Evolutionary conservation across 768 basidiomycete genomes (phyloP).

Genomic region (Gyrodon lividus): DNA sequence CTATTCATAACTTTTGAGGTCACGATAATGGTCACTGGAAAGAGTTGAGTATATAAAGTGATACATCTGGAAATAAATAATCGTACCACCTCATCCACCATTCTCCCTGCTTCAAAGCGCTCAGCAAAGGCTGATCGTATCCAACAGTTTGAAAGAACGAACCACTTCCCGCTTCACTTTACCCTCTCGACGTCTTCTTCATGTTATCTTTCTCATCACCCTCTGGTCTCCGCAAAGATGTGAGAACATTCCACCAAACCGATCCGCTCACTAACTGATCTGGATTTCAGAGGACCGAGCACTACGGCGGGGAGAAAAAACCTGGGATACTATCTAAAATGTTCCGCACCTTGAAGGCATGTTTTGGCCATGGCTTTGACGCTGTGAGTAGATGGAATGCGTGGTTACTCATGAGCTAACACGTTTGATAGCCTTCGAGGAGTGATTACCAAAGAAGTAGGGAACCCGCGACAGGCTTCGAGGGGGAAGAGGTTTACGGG

Average conservation of each 20-base stretch:
- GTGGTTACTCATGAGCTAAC: not conserved
- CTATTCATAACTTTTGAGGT: slow-evolving; percentile 10
- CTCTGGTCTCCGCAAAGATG: not conserved
- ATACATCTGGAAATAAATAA: not conserved
- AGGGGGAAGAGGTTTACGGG: slow-evolving; percentile 18
- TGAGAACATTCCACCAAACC: not conserved
- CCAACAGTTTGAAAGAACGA: not conserved
- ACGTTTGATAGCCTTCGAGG: slow-evolving; percentile 12
- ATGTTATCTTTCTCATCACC: slow-evolving; percentile 4
- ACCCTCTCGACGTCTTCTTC: slow-evolving; percentile 6
- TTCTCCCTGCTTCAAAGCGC: not conserved
- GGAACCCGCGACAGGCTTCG: slow-evolving; percentile 17
- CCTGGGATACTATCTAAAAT: slow-evolving; percentile 6
- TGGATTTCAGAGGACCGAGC: slow-evolving; percentile 4
- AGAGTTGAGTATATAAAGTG: slow-evolving; percentile 4
- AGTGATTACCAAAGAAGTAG: slow-evolving; percentile 9
- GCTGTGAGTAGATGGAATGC: slow-evolving; percentile 9
- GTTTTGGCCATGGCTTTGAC: slow-evolving; percentile 18
- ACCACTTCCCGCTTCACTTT: not conserved
- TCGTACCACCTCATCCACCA: not conserved
- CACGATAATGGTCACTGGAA: not conserved
- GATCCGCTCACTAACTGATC: not conserved
- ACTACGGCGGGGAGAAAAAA: slow-evolving; percentile 8
- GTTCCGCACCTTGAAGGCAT: slow-evolving; percentile 19
- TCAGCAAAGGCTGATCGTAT: not conserved